Evolutionary conservation across 441 rosid species (phyloP).

Genomic region (Kokia cookei): DNA sequence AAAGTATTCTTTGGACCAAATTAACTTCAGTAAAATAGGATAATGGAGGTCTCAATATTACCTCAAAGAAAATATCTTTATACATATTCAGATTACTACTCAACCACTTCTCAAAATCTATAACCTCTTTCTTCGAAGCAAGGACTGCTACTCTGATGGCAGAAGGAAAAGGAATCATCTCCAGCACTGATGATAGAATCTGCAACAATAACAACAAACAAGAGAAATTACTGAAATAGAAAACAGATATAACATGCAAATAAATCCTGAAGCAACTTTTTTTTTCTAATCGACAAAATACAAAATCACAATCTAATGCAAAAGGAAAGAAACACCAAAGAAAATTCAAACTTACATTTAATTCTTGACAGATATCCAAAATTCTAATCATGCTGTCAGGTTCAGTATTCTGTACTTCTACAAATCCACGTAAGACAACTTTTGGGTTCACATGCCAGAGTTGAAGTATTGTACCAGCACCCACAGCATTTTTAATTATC

Average conservation of each 20-base stretch:
- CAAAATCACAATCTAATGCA: background rate
- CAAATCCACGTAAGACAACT: conserved; percentile 71
- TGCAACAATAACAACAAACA: conserved; percentile 26
- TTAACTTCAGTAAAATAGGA: background rate
- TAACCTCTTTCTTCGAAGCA: conserved; percentile 68
- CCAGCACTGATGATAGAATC: conserved; percentile 68
- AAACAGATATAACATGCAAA: background rate
- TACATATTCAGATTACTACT: conserved; percentile 42
- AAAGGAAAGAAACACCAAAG: background rate
- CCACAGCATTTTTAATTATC: conserved; percentile 43
- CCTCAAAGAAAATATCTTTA: conserved; percentile 85
- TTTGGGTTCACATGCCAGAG: conserved; percentile 78
- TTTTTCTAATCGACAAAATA: background rate
- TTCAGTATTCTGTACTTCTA: conserved; percentile 47
- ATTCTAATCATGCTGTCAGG: conserved; percentile 58
- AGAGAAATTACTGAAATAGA: background rate
- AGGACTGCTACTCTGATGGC: conserved; percentile 77
- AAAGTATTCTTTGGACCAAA: conserved; percentile 5
- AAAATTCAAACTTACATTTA: conserved; percentile 51
- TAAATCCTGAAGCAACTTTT: background rate
- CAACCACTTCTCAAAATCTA: conserved; percentile 93
- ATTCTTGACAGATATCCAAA: conserved; percentile 73
- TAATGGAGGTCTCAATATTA: conserved; percentile 15
- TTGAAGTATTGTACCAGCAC: conserved; percentile 52
- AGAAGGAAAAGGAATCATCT: conserved; percentile 62